Evolutionary conservation across 2,329 filamentous ascomycete species (phyloP).

Genomic region (Leptosphaerulina australis): DNA sequence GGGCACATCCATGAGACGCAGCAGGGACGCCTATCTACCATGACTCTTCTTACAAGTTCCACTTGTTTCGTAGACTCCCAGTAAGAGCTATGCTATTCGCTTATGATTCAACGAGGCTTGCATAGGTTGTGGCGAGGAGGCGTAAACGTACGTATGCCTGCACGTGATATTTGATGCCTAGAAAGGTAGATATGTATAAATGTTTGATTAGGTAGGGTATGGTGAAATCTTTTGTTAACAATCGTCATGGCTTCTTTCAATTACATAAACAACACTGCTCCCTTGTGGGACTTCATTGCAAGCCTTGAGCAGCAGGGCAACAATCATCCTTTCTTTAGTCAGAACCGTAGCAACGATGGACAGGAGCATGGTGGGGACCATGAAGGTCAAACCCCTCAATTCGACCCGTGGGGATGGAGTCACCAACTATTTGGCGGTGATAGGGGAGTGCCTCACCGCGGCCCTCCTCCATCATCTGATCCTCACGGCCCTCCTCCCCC

Average conservation of each 20-base stretch:
- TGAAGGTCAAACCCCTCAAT: slow-evolving; percentile 27
- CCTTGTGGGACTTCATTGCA: slow-evolving; percentile 63
- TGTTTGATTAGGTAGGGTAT: slow-evolving; percentile 19
- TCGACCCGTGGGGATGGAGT: slow-evolving; percentile 46
- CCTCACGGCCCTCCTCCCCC: slow-evolving; percentile 18
- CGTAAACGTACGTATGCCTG: slow-evolving; percentile 35
- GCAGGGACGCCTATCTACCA: slow-evolving; percentile 25
- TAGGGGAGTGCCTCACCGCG: slow-evolving; percentile 37
- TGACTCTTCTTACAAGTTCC: slow-evolving; percentile 34
- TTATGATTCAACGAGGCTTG: slow-evolving; percentile 7
- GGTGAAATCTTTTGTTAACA: slow-evolving; percentile 11
- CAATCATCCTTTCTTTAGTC: slow-evolving; percentile 54
- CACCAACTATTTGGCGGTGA: slow-evolving; percentile 36
- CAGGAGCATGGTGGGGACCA: slow-evolving; percentile 32
- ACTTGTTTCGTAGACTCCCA: slow-evolving; percentile 15
- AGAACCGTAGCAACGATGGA: slow-evolving; percentile 40
- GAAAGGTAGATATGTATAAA: slow-evolving; percentile 34
- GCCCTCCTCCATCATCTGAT: slow-evolving; percentile 35
- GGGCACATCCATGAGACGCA: slow-evolving; percentile 25
- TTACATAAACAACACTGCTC: slow-evolving; percentile 59
- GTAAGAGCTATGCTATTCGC: slow-evolving; percentile 28
- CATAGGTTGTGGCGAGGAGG: slow-evolving; percentile 33
- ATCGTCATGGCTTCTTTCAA: slow-evolving; percentile 57
- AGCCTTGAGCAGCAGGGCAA: slow-evolving; percentile 56
- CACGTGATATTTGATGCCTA: slow-evolving; percentile 42